Conservation (phyloP, 2,329 filamentous ascomycete species). For the Alternaria alternata region DNA sequence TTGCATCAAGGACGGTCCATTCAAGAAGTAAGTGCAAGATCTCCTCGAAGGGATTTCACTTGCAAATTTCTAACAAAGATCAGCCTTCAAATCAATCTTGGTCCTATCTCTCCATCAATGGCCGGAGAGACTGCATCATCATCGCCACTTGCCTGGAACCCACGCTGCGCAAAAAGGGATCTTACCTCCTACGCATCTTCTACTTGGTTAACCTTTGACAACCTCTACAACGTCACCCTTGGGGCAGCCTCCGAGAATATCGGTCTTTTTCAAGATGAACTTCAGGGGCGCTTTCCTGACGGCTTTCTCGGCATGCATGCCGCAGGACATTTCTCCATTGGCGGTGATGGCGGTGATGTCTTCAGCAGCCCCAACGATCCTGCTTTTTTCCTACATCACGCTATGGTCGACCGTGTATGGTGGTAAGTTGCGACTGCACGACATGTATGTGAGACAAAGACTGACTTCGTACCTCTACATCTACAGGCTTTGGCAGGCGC, state of each 20-base stretch:
- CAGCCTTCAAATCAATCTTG: slow-evolving; percentile 32
- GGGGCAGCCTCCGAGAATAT: slow-evolving; percentile 59
- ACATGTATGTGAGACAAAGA: too few species aligned
- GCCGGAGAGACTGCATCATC: slow-evolving; percentile 20
- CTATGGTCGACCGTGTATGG: slow-evolving; percentile 57
- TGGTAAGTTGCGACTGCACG: slow-evolving; percentile 16
- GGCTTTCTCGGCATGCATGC: slow-evolving; percentile 51
- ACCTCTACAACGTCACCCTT: slow-evolving; percentile 56
- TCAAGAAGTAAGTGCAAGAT: slow-evolving; percentile 33
- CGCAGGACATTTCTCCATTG: slow-evolving; percentile 47
- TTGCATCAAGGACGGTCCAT: slow-evolving; percentile 34
- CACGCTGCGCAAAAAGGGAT: slow-evolving; percentile 47
- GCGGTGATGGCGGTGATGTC: slow-evolving; percentile 50
- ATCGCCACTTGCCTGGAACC: slow-evolving; percentile 30
- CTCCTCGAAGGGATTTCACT: too few species aligned
- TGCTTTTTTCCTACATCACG: slow-evolving; percentile 58
- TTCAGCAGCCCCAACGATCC: slow-evolving; percentile 57
- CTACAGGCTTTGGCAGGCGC: slow-evolving; percentile 55
- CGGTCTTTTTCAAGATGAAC: slow-evolving; percentile 44
- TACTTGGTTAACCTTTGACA: slow-evolving; percentile 30
- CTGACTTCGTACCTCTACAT: too few species aligned
- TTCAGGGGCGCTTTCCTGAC: slow-evolving; percentile 25
- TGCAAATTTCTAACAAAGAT: neutral
- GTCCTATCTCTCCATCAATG: slow-evolving; percentile 27
- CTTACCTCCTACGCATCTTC: slow-evolving; percentile 38